Base-by-base conservation (phyloP, 352 stramenopile genomes). In the Phytophthora melonis region DNA sequence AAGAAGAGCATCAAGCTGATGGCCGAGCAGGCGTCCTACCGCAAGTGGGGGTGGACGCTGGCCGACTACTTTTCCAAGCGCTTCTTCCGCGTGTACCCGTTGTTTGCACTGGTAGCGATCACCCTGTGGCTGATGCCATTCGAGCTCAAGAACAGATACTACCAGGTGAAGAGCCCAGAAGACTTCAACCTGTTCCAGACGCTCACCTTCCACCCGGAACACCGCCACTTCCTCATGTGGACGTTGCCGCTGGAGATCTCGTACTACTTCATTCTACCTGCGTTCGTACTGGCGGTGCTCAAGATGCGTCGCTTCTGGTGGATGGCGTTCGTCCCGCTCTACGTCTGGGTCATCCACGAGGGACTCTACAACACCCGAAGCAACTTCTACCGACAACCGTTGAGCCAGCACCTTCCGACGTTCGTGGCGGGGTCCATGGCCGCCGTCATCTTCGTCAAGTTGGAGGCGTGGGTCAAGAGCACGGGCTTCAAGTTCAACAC, bases 41-140 rank as follows among this genome's bases (percentile, higher is more conserved):
- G 27, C 6, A 32, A 32, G 27, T 32, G 27, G 27, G 27, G 56
- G 18, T 72, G 61, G n/a, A 39, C 56, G 27, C 43, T 70, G 6
- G 32, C 32, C 32, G 64, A 70, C 45, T 70, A 70, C 55, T 72
- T 72, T 23, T 61, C 47, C 21, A 72, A 66, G 47, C 54, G 64
- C 0, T 72, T 72, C 23, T 66, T 66, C 14, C 56, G 65, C 10
- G 65, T 72, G 14, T 72, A 72, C 14, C 65, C 65, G 21, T 25
- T 66, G 14, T 72, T 72, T 34, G 47, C 45, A 2, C 11, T 72
- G 21, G 7, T 52, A 9, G 41, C 49, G 2, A 61, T 72, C 9
- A 23, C 45, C 1, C 25, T 72, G 65, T 59, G 45, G 57, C 36
- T 72, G 21, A 61, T 72, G 56, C 54, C 56, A 32, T 59, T 54